These are phyloP conservation scores for Hirschioporus abietinus DNA, from an alignment of 768 basidiomycete genomes.

Conservation along the genomic window DNA sequence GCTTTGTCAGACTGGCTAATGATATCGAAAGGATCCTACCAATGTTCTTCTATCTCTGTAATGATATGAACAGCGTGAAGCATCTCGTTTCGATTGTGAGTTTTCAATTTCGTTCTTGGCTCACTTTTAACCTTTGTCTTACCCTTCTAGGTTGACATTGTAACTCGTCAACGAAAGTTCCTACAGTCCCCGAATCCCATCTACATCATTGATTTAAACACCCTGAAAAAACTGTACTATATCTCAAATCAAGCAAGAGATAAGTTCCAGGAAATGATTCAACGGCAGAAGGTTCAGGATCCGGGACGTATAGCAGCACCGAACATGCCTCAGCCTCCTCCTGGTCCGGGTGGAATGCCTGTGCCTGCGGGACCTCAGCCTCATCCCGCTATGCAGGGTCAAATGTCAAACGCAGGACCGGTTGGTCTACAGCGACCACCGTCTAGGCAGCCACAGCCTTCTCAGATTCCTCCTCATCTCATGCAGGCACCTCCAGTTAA, in stretches of 20 bases:
- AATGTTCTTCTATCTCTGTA: conserved; percentile 40
- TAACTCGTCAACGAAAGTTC: conserved; percentile 29
- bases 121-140: conserved; percentile 21
- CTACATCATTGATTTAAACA: conserved; percentile 30
- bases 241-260: neutral
- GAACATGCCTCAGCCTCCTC: neutral
- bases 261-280: neutral
- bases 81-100: conserved; percentile 53
- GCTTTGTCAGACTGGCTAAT: conserved; percentile 35
- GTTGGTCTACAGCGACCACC: neutral
- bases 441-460: conserved; percentile 5
- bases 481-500: conserved; percentile 7
- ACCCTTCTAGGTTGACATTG: conserved; percentile 35
- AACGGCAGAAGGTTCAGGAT: neutral
- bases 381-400: conserved; percentile 28
- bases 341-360: neutral
- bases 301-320: neutral
- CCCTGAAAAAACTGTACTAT: conserved; percentile 36
- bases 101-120: conserved; percentile 15
- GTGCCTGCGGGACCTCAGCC: neutral
- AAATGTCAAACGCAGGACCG: conserved; percentile 7
- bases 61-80: conserved; percentile 42
- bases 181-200: conserved; percentile 20
- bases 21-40: conserved; percentile 50
- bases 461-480: conserved; percentile 9